Conservation (phyloP, 176 grass and related monocot species). For the sorghum (Sorghum bicolor) region DNA sequence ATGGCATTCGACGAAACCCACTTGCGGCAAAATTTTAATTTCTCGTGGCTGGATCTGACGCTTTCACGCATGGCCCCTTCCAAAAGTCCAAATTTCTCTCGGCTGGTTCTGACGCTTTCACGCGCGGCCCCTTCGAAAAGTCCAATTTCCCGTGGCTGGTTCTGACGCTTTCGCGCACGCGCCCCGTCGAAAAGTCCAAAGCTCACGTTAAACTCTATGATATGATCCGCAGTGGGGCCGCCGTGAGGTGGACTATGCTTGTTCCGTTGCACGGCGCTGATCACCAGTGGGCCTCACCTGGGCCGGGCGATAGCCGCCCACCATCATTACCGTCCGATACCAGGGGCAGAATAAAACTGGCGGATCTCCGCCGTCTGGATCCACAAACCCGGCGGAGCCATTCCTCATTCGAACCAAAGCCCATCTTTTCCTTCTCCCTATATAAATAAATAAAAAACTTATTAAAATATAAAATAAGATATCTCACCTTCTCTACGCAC, state of each 20-base stretch:
- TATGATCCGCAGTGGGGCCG: background rate
- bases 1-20: no score
- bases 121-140: no score
- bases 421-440: background rate
- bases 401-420: background rate
- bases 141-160: no score
- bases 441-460: background rate
- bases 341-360: background rate
- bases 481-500: background rate
- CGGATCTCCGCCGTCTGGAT: slow-evolving; percentile 15
- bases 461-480: background rate
- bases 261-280: background rate
- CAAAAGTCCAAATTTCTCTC: no score
- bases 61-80: no score
- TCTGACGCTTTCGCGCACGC: background rate
- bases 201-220: background rate
- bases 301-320: background rate
- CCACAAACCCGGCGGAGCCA: background rate
- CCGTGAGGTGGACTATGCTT: background rate
- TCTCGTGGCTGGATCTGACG: no score
- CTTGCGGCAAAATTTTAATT: no score
- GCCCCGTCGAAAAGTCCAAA: background rate
- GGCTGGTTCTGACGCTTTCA: no score
- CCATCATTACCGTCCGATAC: slow-evolving; percentile 31
- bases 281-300: background rate